phyloP scores from a whole-genome alignment of 2,329 filamentous ascomycete species.

The Nemania diffusa region DNA sequence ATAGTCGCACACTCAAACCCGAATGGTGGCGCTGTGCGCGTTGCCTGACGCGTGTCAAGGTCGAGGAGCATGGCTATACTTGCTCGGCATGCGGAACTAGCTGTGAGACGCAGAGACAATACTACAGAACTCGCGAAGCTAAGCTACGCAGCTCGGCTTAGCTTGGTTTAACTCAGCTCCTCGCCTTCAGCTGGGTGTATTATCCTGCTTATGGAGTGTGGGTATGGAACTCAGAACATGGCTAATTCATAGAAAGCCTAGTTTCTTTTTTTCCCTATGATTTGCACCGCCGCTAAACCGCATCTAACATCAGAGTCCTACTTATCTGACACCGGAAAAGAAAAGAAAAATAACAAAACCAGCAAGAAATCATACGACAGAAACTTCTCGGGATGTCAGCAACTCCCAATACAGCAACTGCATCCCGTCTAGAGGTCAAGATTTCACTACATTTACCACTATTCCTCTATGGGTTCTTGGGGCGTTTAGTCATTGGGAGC shows the following conservation, averaged over 20 bases:
- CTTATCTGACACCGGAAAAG: not conserved
- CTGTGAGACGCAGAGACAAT: conserved; percentile 57
- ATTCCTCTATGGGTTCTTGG: conserved; percentile 16
- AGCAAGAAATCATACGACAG: not conserved
- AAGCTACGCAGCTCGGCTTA: conserved; percentile 1
- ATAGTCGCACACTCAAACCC: conserved; percentile 52
- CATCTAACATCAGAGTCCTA: not conserved
- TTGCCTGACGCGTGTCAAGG: conserved; percentile 60
- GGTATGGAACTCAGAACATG: not conserved
- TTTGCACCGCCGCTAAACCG: not conserved
- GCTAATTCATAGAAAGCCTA: not conserved
- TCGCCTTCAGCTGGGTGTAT: conserved; percentile 6
- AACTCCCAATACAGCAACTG: conserved; percentile 2
- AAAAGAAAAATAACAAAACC: not conserved
- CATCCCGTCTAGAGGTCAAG: not conserved
- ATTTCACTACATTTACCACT: conserved; percentile 2
- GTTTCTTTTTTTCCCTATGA: not conserved
- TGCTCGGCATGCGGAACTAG: conserved; percentile 60
- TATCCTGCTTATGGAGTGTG: not conserved
- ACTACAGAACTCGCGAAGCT: conserved; percentile 26
- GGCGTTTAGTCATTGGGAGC: conserved; percentile 22
- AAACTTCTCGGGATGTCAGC: not conserved
- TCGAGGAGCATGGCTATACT: conserved; percentile 55
- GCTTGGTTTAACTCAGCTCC: conserved; percentile 3
- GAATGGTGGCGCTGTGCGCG: conserved; percentile 66